Conservation (phyloP, 2,329 filamentous ascomycete genomes). For the Scedosporium boydii region DNA sequence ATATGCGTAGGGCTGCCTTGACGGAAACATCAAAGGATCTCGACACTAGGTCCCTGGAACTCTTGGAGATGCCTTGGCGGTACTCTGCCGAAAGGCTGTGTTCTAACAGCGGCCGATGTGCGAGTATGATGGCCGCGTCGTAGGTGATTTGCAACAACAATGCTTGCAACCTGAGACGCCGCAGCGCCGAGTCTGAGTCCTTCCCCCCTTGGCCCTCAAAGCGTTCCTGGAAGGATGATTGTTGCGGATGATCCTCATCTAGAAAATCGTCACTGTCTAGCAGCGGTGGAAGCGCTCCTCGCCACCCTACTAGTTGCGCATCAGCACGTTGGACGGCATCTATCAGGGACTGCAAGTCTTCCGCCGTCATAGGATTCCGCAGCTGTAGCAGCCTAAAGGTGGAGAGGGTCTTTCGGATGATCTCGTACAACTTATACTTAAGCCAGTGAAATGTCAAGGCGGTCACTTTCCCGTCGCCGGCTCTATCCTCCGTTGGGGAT, state of each 20-base stretch:
- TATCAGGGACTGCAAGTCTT: slow-evolving; percentile 11
- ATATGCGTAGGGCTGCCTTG: slow-evolving; percentile 19
- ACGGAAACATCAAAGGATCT: slow-evolving; percentile 14
- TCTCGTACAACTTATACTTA: slow-evolving; percentile 18
- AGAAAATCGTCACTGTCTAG: slow-evolving; percentile 7
- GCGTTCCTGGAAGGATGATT: background rate
- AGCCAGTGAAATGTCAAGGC: slow-evolving; percentile 17
- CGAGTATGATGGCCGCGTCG: slow-evolving; percentile 12
- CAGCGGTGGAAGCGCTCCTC: slow-evolving; percentile 6
- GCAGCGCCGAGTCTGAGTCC: slow-evolving; percentile 4
- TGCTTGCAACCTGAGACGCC: slow-evolving; percentile 8
- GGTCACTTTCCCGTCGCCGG: slow-evolving; percentile 4
- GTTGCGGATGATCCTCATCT: background rate
- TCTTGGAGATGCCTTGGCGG: slow-evolving; percentile 4
- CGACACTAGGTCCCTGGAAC: slow-evolving; percentile 1
- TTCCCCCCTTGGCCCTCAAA: background rate
- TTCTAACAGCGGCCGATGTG: slow-evolving; percentile 16
- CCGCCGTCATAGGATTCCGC: slow-evolving; percentile 11
- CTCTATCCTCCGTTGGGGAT: background rate
- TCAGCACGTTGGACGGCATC: slow-evolving; percentile 10
- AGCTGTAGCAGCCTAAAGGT: slow-evolving; percentile 16
- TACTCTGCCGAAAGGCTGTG: slow-evolving; percentile 9
- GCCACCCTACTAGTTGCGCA: slow-evolving; percentile 10
- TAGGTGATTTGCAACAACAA: slow-evolving; percentile 15
- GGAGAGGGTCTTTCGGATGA: slow-evolving; percentile 17